Base-by-base conservation (phyloP, 352 stramenopile species). In the Pythium periplocum region DNA sequence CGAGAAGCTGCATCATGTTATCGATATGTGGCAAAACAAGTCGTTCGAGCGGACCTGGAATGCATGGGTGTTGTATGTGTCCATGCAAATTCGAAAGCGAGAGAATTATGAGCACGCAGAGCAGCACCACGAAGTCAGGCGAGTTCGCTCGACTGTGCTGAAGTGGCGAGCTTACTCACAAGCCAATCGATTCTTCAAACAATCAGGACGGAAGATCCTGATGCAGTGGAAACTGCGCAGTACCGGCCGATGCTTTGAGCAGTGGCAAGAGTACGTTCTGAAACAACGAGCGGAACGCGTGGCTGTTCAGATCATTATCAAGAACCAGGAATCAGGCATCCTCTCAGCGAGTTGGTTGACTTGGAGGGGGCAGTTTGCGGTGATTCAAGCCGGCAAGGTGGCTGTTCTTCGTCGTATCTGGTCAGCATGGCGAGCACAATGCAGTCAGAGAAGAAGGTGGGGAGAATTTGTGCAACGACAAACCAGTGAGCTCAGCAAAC, bases 151-250 rank as follows among this genome's bases (percentile, higher is more conserved):
- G 17, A 26, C 17, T 26, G 17, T 26, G 17, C 32, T 48, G 4
- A 17, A 1, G 2, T 66, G 59, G 59, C 48, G 48, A 9, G 12
- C 32, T 2, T 26, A 26, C 17, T 26, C 17, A 26, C 17, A 26
- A 26, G 17, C 17, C 17, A 26, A 26, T 26, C 17, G 17, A 31
- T 30, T 43, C 4, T n/a, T 61, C 35, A 33, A 36, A 0, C 45
- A 51, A 33, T 45, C 31, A 0, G 68, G 64, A 26, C 61, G 59
- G 0, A 61, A 61, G 3, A 1, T 78, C 4, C 8, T 84, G 2
- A 45, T 55, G 2, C 60, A 61, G 4, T 83, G 75, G 75, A 59
- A 64, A 46, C 42, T 78, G 55, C 66, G 75, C 11, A 75, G 57
- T 11, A 55, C 32, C 1, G 73, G 69, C 45, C 68, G 55, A 6